These are phyloP conservation scores for Kockiozyma suomiensis DNA, from an alignment of 805 yeast species.

Conservation along the genomic window DNA sequence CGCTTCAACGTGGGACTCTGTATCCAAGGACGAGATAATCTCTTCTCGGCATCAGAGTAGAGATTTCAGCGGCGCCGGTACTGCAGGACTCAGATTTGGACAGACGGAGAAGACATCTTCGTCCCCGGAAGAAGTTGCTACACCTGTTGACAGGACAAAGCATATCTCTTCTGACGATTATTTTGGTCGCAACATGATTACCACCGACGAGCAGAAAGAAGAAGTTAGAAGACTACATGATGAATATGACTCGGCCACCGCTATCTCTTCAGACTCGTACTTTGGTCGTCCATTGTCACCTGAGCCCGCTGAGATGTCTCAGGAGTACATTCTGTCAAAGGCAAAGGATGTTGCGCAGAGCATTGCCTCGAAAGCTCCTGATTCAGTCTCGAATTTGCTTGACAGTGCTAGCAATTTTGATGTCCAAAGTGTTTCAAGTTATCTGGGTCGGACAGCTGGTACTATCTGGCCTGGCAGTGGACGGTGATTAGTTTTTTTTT, in stretches of 20 bases:
- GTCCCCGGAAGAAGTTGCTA: conserved; percentile 37
- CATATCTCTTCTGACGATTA: conserved; percentile 29
- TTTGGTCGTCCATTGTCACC: conserved; percentile 80
- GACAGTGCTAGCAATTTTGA: not conserved
- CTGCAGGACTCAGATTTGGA: not conserved
- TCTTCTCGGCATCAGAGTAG: not conserved
- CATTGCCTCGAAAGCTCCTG: conserved; percentile 9
- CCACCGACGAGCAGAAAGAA: not conserved
- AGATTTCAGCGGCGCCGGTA: not conserved
- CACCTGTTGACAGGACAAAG: not conserved
- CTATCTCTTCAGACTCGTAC: conserved; percentile 91
- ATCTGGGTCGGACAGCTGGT: conserved; percentile 1
- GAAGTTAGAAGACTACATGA: conserved; percentile 34
- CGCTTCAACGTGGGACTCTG: not conserved
- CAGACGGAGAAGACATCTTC: not conserved
- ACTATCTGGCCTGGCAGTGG: not conserved
- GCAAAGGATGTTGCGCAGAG: conserved; percentile 9
- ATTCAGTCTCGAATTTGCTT: not conserved
- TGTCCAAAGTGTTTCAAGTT: not conserved
- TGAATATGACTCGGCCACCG: conserved; percentile 87
- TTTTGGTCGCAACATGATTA: conserved; percentile 11
- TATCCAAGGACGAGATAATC: not conserved
- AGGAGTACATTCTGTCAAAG: conserved; percentile 39
- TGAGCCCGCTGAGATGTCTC: conserved; percentile 56
- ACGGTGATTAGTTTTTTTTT: not conserved